Evolutionary conservation across 2,329 filamentous ascomycete species (phyloP).

Genomic region (Zelopaecilomyces penicillatus): DNA sequence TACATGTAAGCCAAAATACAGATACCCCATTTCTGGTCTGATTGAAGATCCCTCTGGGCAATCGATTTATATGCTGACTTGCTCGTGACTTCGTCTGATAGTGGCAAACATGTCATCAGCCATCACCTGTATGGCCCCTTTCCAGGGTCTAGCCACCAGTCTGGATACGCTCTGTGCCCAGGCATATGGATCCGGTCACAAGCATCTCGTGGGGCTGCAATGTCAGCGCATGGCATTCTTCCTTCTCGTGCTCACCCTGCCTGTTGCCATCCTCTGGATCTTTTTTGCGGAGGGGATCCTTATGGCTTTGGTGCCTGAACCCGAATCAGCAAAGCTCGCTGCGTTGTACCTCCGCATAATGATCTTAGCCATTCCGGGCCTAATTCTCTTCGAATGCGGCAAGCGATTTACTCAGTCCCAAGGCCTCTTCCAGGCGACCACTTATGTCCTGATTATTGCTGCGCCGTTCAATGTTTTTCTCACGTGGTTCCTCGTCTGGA

Average conservation of each 20-base stretch:
- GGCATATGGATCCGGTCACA: conserved; percentile 86
- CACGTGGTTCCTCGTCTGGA: conserved; percentile 75
- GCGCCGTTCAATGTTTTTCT: conserved; percentile 70
- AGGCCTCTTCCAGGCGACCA: conserved; percentile 68
- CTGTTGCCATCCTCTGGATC: conserved; percentile 64
- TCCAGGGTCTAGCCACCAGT: conserved; percentile 79
- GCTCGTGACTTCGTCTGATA: conserved; percentile 2
- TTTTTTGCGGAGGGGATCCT: conserved; percentile 55
- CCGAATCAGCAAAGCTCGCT: conserved; percentile 59
- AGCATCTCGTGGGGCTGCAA: conserved; percentile 77
- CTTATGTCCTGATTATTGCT: conserved; percentile 67
- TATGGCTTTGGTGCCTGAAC: conserved; percentile 32
- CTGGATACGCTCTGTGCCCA: conserved; percentile 90
- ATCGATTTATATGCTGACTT: too few relatives aligned
- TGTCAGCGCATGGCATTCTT: conserved; percentile 76
- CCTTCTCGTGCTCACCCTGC: conserved; percentile 61
- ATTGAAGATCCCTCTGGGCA: neutral
- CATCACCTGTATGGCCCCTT: conserved; percentile 69
- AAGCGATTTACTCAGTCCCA: conserved; percentile 80
- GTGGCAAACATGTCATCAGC: conserved; percentile 66
- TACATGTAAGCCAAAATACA: conserved; percentile 24
- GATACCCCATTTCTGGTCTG: neutral
- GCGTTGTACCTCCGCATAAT: conserved; percentile 66
- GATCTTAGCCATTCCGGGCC: conserved; percentile 65
- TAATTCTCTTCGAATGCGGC: conserved; percentile 66